phyloP scores from a whole-genome alignment of 1,139 yeast genomes.

The Wickerhamiella infanticola region DNA sequence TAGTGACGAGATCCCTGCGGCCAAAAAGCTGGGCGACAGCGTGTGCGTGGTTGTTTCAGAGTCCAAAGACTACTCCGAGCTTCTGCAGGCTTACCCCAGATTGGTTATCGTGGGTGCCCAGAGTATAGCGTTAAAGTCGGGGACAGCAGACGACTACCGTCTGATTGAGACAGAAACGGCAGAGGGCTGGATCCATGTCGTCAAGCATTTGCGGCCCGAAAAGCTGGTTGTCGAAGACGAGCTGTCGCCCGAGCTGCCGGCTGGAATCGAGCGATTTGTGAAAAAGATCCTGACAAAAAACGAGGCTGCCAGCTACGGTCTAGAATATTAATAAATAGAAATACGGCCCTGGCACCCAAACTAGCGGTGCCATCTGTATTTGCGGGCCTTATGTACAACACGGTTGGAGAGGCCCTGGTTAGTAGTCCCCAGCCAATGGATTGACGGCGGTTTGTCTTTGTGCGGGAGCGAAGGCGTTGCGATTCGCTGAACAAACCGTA shows the following conservation, averaged over 20 bases:
- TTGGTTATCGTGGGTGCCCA: slow-evolving; percentile 7
- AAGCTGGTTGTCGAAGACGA: slow-evolving; percentile 15
- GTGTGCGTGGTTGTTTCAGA: background rate
- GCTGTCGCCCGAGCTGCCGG: background rate
- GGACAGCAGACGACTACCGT: slow-evolving; percentile 11
- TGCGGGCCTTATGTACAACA: background rate
- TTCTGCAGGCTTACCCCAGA: background rate
- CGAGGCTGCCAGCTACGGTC: background rate
- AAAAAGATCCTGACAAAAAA: background rate
- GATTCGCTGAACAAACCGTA: slow-evolving; percentile 31
- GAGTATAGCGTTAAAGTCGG: background rate
- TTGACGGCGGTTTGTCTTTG: background rate
- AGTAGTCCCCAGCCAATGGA: background rate
- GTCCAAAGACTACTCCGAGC: background rate
- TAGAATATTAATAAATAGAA: background rate
- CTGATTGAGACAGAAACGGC: slow-evolving; percentile 22
- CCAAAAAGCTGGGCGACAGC: background rate
- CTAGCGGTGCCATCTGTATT: too few species aligned
- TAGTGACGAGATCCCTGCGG: background rate
- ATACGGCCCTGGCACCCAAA: too few species aligned
- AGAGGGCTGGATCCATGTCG: slow-evolving; percentile 20
- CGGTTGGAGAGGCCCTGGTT: background rate
- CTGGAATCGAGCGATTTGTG: background rate
- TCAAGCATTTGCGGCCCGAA: slow-evolving; percentile 21
- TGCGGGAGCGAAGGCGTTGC: slow-evolving; percentile 22